Evolutionary conservation across 352 stramenopile genomes (phyloP).

Genomic region (Lagenidium giganteum): DNA sequence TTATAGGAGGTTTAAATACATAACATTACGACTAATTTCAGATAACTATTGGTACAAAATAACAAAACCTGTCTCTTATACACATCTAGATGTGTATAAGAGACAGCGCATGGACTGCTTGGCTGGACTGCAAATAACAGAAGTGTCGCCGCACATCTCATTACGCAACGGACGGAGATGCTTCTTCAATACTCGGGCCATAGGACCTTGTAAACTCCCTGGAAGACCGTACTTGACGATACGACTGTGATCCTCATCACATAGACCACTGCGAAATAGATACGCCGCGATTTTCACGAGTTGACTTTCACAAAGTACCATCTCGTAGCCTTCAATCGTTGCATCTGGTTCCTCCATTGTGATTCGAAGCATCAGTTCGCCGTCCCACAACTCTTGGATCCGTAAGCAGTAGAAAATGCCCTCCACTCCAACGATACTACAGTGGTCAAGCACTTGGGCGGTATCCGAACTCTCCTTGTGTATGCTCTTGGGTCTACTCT

Average conservation of each 20-base stretch:
- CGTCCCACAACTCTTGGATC: slow-evolving; percentile 59
- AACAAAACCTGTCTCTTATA: no score
- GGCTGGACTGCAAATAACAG: no score
- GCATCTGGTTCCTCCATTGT: slow-evolving; percentile 50
- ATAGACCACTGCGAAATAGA: slow-evolving; percentile 15
- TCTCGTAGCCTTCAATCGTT: slow-evolving; percentile 23
- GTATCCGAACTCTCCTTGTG: no score
- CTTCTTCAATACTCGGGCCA: slow-evolving; percentile 24
- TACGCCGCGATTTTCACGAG: slow-evolving; percentile 26
- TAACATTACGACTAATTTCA: no score
- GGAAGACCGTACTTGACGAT: slow-evolving; percentile 24
- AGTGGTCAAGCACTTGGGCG: slow-evolving; percentile 35
- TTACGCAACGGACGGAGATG: slow-evolving; percentile 8
- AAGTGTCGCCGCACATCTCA: no score
- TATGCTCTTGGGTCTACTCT: no score
- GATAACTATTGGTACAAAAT: no score
- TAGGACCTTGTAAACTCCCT: slow-evolving; percentile 13
- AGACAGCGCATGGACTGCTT: no score
- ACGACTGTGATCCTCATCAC: slow-evolving; percentile 11
- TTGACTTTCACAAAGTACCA: slow-evolving; percentile 24
- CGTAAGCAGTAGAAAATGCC: slow-evolving; percentile 51
- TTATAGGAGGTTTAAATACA: no score
- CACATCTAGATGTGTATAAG: no score
- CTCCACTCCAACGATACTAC: slow-evolving; percentile 39
- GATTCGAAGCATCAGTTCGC: slow-evolving; percentile 50